phyloP scores from a whole-genome alignment of 306 rosid species.

The Fragaria nilgerrensis region DNA sequence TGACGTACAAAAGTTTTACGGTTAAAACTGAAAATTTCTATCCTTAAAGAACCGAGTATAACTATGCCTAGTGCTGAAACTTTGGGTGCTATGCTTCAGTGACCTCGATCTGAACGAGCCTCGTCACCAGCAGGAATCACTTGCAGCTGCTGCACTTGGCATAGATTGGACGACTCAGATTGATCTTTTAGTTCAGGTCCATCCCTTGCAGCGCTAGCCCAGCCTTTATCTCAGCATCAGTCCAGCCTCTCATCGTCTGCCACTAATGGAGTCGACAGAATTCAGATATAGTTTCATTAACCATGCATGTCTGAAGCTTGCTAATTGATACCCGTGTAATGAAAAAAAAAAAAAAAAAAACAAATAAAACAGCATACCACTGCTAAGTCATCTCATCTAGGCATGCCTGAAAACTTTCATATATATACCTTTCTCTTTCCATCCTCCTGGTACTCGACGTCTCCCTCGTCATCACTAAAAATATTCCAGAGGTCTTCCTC shows the following conservation, averaged over 20 bases:
- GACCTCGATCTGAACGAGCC: slow-evolving; percentile 73
- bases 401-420: neutral
- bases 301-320: neutral
- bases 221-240: neutral
- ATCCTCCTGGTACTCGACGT: slow-evolving; percentile 46
- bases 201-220: slow-evolving; percentile 6
- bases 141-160: slow-evolving; percentile 78
- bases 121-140: slow-evolving; percentile 58
- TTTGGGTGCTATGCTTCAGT: slow-evolving; percentile 75
- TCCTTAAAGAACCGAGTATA: neutral
- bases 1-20: too few species aligned
- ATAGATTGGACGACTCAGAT: slow-evolving; percentile 62
- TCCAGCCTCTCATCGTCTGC: slow-evolving; percentile 34
- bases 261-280: neutral
- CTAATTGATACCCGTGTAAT: too few species aligned
- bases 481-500: too few species aligned
- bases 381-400: neutral
- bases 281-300: neutral
- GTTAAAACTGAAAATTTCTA: too few species aligned
- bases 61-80: slow-evolving; percentile 39
- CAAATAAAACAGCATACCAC: neutral
- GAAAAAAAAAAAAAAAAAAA: too few species aligned
- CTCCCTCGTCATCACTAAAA: neutral
- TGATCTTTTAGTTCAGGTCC: slow-evolving; percentile 50
- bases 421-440: slow-evolving; percentile 42